These are phyloP conservation scores for Cryptococcus maquisensis DNA, from an alignment of 1,284 basidiomycete genomes.

Conservation along the genomic window DNA sequence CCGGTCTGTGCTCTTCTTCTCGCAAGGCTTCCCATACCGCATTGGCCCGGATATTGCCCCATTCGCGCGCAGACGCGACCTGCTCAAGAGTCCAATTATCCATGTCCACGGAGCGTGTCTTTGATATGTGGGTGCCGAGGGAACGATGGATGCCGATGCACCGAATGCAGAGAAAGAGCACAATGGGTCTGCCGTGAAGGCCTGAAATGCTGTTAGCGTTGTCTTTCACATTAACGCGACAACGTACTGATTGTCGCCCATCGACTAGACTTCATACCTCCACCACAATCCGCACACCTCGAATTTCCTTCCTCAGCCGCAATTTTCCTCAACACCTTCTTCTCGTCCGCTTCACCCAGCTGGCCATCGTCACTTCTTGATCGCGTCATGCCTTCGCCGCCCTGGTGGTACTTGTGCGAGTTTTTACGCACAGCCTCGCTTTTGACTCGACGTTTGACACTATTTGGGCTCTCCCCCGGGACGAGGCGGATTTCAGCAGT, in stretches of 20 bases:
- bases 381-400: conserved; percentile 6
- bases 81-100: conserved; percentile 52
- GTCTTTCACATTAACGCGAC: not conserved
- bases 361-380: conserved; percentile 6
- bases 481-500: not conserved
- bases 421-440: conserved; percentile 14
- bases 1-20: conserved; percentile 2
- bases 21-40: conserved; percentile 43
- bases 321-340: conserved; percentile 9
- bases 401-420: not conserved
- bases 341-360: conserved; percentile 7
- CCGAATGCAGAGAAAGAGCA: conserved; percentile 54
- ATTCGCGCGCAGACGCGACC: conserved; percentile 39
- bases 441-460: conserved; percentile 12
- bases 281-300: conserved; percentile 52
- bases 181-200: conserved; percentile 46
- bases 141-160: conserved; percentile 53
- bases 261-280: conserved; percentile 39
- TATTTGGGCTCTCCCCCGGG: conserved; percentile 7
- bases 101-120: conserved; percentile 53
- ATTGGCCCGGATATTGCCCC: conserved; percentile 50
- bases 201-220: conserved; percentile 16
- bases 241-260: conserved; percentile 48
- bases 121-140: conserved; percentile 54
- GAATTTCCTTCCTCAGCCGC: conserved; percentile 29